These are phyloP conservation scores for Rostrohypoxylon terebratum DNA, from an alignment of 495 filamentous ascomycete species.

Conservation along the genomic window DNA sequence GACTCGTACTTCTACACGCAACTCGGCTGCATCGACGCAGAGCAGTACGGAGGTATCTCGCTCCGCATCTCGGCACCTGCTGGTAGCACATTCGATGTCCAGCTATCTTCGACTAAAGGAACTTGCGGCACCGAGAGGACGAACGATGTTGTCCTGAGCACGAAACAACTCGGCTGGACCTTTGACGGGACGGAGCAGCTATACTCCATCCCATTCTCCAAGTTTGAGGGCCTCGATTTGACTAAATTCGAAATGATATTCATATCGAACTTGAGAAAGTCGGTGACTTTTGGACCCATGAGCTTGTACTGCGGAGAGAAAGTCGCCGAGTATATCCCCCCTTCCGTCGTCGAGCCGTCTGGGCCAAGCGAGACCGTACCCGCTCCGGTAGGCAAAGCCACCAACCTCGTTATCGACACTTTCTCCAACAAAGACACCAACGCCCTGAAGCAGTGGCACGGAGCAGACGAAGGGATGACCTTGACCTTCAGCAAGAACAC, in stretches of 20 bases:
- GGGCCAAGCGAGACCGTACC: slow-evolving; percentile 61
- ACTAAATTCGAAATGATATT: slow-evolving; percentile 65
- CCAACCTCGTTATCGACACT: slow-evolving; percentile 73
- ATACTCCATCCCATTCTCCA: slow-evolving; percentile 69
- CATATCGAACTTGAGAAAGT: slow-evolving; percentile 58
- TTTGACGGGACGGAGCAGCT: slow-evolving; percentile 71
- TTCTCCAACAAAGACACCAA: slow-evolving; percentile 69
- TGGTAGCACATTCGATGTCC: slow-evolving; percentile 66
- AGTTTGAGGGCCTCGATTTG: slow-evolving; percentile 63
- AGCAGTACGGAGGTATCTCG: slow-evolving; percentile 69
- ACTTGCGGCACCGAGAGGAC: slow-evolving; percentile 55
- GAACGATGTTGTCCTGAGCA: slow-evolving; percentile 53
- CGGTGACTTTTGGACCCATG: slow-evolving; percentile 67
- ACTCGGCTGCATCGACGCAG: slow-evolving; percentile 66
- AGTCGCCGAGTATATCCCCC: slow-evolving; percentile 62
- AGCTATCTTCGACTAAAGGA: slow-evolving; percentile 62
- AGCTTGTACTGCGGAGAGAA: slow-evolving; percentile 69
- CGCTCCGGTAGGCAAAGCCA: slow-evolving; percentile 61
- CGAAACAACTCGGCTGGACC: slow-evolving; percentile 66
- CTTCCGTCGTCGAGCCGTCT: slow-evolving; percentile 51
- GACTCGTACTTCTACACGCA: slow-evolving; percentile 71
- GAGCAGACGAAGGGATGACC: slow-evolving; percentile 70
- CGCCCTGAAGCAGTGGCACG: slow-evolving; percentile 77
- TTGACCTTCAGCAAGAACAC: slow-evolving; percentile 61
- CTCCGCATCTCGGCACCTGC: slow-evolving; percentile 66